Conservation (phyloP, 805 yeast genomes). For the Candida dajiaensis region DNA sequence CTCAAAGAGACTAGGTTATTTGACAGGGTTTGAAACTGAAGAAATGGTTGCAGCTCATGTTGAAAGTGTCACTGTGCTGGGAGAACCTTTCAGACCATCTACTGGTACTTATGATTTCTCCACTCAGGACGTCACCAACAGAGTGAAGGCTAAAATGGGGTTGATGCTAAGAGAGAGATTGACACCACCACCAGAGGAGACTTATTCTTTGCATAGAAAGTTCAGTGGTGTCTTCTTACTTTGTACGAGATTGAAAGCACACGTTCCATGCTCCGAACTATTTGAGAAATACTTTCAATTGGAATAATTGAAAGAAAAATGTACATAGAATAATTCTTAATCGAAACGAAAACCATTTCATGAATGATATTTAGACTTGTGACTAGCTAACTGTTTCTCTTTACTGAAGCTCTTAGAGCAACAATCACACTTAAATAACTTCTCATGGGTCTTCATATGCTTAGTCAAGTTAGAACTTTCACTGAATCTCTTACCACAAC, state of each 20-base stretch:
- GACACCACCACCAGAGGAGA: conserved; percentile 97
- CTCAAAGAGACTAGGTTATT: conserved; percentile 73
- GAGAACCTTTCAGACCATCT: conserved; percentile 79
- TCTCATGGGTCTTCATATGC: conserved; percentile 75
- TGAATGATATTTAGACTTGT: conserved; percentile 24
- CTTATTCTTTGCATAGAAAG: conserved; percentile 93
- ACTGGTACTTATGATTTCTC: conserved; percentile 62
- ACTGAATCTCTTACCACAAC: conserved; percentile 79
- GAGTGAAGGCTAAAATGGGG: conserved; percentile 83
- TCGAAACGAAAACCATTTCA: neutral
- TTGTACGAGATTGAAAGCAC: conserved; percentile 80
- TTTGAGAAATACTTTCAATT: conserved; percentile 60
- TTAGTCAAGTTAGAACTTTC: conserved; percentile 87
- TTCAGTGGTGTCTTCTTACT: conserved; percentile 89
- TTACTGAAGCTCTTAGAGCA: conserved; percentile 51
- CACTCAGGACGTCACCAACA: conserved; percentile 86
- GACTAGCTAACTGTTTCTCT: conserved; percentile 36
- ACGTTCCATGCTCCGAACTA: conserved; percentile 72
- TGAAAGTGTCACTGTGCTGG: conserved; percentile 82
- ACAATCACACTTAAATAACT: conserved; percentile 41
- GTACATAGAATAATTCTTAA: neutral
- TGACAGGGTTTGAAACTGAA: conserved; percentile 85
- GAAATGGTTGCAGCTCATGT: conserved; percentile 90
- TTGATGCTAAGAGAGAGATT: conserved; percentile 87
- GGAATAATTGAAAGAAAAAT: neutral